Conservation (phyloP, 495 filamentous ascomycete genomes). For the Trichoderma orchidacearum region DNA sequence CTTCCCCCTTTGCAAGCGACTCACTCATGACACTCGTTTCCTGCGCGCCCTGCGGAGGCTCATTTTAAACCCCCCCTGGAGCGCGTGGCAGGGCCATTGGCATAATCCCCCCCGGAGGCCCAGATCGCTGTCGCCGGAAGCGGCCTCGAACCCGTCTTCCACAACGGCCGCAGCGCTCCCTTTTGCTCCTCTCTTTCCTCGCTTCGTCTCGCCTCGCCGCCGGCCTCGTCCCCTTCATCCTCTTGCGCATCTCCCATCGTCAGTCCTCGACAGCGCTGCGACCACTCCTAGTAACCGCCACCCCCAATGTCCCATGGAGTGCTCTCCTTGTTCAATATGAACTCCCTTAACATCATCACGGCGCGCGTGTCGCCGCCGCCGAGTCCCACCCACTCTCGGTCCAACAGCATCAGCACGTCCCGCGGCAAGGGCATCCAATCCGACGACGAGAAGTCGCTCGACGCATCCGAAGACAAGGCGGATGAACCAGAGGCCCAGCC, state of each 20-base stretch:
- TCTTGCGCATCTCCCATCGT: not conserved
- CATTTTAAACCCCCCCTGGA: conserved; percentile 1
- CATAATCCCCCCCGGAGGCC: not conserved
- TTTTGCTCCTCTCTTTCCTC: not conserved
- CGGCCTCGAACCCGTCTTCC: not conserved
- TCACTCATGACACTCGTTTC: conserved; percentile 1
- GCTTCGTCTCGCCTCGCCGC: not conserved
- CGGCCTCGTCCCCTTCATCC: not conserved
- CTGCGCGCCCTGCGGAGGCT: not conserved
- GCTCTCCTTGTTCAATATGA: conserved; percentile 55
- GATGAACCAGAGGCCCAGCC: not conserved
- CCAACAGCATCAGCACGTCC: conserved; percentile 49
- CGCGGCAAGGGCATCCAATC: conserved; percentile 29
- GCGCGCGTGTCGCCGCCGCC: conserved; percentile 55
- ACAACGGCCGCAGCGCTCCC: not conserved
- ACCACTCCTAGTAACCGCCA: conserved; percentile 4
- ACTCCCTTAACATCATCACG: conserved; percentile 92
- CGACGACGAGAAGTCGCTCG: conserved; percentile 20
- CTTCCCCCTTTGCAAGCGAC: not conserved
- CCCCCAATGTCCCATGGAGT: conserved; percentile 38
- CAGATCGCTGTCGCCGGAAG: not conserved
- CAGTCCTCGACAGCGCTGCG: not conserved
- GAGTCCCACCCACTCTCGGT: conserved; percentile 45
- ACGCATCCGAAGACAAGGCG: conserved; percentile 11
- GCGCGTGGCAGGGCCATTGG: not conserved